phyloP scores from a whole-genome alignment of 352 stramenopile genomes.

The Pythium vanterpoolii region DNA sequence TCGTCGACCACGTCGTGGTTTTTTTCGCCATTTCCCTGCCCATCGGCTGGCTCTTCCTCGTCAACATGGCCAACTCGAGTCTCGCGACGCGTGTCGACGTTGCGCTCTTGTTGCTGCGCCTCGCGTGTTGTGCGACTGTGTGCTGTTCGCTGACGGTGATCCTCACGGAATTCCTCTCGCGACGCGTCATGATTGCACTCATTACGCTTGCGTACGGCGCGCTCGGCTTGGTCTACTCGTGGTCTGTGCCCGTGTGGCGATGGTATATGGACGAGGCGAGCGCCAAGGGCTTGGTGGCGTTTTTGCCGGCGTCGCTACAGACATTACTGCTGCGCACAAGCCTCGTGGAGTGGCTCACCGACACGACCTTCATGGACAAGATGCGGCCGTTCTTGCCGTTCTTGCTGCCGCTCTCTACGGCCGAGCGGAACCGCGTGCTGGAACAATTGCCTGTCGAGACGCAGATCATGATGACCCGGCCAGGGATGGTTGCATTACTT shows the following conservation, averaged over 20 bases:
- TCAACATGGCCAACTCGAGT: conserved; percentile 64
- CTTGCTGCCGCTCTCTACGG: conserved; percentile 59
- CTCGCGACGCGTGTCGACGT: conserved; percentile 45
- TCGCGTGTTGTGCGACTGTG: conserved; percentile 62
- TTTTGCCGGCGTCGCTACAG: conserved; percentile 56
- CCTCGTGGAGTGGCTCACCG: conserved; percentile 80
- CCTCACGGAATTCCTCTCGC: conserved; percentile 72
- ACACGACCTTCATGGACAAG: conserved; percentile 68
- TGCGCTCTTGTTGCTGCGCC: conserved; percentile 51
- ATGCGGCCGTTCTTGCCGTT: conserved; percentile 73
- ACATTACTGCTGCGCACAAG: conserved; percentile 68
- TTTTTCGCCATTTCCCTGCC: conserved; percentile 60
- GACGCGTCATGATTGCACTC: conserved; percentile 66
- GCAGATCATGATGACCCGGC: conserved; percentile 70
- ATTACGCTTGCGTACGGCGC: conserved; percentile 62
- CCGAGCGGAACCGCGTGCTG: conserved; percentile 66
- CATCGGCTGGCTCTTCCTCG: conserved; percentile 56
- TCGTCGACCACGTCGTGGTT: conserved; percentile 67
- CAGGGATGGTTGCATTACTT: conserved; percentile 63
- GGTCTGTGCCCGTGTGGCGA: conserved; percentile 69
- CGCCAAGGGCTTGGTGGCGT: conserved; percentile 51
- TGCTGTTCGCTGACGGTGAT: conserved; percentile 71
- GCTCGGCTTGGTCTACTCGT: conserved; percentile 70
- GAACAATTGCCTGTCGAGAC: conserved; percentile 64
- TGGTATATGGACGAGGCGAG: conserved; percentile 70